Conservation (phyloP, 2,329 filamentous ascomycete genomes). For the Stachybotrys chlorohalonatus region DNA sequence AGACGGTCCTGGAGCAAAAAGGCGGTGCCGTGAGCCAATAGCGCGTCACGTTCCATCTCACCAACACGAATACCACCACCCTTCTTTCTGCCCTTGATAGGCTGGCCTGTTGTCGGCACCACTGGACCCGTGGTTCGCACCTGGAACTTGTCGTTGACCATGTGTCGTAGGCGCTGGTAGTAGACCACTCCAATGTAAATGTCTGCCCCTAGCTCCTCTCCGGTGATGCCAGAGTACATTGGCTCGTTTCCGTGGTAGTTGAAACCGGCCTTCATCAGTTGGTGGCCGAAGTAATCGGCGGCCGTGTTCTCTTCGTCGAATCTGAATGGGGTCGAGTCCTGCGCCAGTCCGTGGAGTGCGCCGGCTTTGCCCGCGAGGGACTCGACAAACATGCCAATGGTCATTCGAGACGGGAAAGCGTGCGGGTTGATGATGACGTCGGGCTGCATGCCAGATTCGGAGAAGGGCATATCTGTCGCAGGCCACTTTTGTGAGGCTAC, state of each 20-base stretch:
- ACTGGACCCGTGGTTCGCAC: conserved; percentile 93
- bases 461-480: conserved; percentile 88
- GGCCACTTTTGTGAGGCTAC: conserved; percentile 96
- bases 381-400: conserved; percentile 98
- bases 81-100: conserved; percentile 92
- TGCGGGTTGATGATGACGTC: conserved; percentile 99
- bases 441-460: conserved; percentile 90
- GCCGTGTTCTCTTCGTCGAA: conserved; percentile 91
- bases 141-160: conserved; percentile 99
- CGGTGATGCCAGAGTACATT: conserved; percentile 96
- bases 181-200: conserved; percentile 97
- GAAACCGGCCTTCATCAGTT: conserved; percentile 89
- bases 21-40: conserved; percentile 89
- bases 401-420: conserved; percentile 99
- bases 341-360: conserved; percentile 87
- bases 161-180: conserved; percentile 96
- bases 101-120: conserved; percentile 83
- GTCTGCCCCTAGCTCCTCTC: conserved; percentile 85
- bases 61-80: conserved; percentile 98
- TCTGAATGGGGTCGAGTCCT: conserved; percentile 91
- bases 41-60: conserved; percentile 96
- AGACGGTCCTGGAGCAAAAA: conserved; percentile 92
- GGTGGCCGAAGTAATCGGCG: conserved; percentile 89
- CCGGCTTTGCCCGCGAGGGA: conserved; percentile 93
- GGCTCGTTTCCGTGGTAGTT: conserved; percentile 98